phyloP scores from a whole-genome alignment of 2,329 filamentous ascomycete genomes.

The Aspergillus terreus region DNA sequence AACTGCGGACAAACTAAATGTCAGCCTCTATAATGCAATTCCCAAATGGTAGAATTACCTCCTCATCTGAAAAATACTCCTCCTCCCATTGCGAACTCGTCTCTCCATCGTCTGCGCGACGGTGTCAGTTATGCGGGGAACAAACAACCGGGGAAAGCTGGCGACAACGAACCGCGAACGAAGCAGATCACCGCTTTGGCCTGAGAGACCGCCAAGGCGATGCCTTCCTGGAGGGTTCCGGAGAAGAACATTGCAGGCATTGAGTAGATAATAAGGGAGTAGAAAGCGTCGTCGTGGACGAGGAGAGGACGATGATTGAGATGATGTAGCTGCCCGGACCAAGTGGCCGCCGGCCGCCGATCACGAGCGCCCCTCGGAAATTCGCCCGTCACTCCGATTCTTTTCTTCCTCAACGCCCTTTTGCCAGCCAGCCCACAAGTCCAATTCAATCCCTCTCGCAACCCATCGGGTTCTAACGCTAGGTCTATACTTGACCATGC shows the following conservation, averaged over 20 bases:
- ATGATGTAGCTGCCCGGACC: constrained; percentile 3
- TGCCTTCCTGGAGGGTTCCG: constrained; percentile 76
- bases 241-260: constrained; percentile 67
- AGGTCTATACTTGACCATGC: constrained; percentile 18
- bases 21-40: background rate
- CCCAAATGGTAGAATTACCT: constrained; percentile 37
- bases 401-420: background rate
- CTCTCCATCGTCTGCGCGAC: constrained; percentile 58
- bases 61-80: constrained; percentile 56
- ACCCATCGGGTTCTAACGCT: too few species aligned
- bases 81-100: constrained; percentile 71
- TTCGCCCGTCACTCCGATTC: constrained; percentile 2
- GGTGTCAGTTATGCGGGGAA: constrained; percentile 5
- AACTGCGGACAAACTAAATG: constrained; percentile 42
- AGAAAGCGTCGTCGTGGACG: background rate
- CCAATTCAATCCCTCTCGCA: background rate
- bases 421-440: background rate
- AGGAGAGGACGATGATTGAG: background rate
- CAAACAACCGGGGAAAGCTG: background rate
- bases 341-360: constrained; percentile 16
- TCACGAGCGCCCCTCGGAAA: constrained; percentile 22
- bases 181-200: constrained; percentile 81
- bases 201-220: constrained; percentile 68
- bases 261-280: background rate
- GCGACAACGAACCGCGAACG: constrained; percentile 58